phyloP scores from a whole-genome alignment of 1,284 basidiomycete species.

The Phellinidium pouzarii region DNA sequence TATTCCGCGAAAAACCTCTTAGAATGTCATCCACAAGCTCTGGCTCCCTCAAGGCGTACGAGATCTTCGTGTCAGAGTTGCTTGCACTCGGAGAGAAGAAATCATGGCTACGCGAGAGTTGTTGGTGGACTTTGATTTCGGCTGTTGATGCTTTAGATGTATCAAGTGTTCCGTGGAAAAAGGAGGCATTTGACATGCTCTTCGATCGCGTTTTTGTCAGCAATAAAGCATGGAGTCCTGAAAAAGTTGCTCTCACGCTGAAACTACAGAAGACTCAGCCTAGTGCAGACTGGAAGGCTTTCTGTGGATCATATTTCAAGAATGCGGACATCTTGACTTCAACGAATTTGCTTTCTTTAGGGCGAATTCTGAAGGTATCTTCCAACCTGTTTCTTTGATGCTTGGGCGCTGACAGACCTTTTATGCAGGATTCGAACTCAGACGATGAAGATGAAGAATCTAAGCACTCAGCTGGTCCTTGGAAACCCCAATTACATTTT shows the following conservation, averaged over 20 bases:
- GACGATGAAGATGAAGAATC: slow-evolving; percentile 43
- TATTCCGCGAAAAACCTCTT: slow-evolving; percentile 55
- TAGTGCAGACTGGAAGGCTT: slow-evolving; percentile 59
- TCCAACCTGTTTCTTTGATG: slow-evolving; percentile 13
- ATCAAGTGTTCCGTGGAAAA: slow-evolving; percentile 65
- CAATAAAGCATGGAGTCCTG: slow-evolving; percentile 71
- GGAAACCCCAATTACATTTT: slow-evolving; percentile 91
- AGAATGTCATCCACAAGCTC: slow-evolving; percentile 44
- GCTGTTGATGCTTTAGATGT: slow-evolving; percentile 54
- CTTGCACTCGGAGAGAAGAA: slow-evolving; percentile 74
- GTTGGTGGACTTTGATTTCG: slow-evolving; percentile 77
- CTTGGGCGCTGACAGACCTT: neutral
- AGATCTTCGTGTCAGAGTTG: slow-evolving; percentile 59
- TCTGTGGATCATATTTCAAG: slow-evolving; percentile 78
- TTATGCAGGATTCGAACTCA: slow-evolving; percentile 46
- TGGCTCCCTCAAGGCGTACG: slow-evolving; percentile 57
- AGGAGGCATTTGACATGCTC: slow-evolving; percentile 50
- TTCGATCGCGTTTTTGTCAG: slow-evolving; percentile 47
- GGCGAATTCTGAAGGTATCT: slow-evolving; percentile 71
- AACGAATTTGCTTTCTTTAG: slow-evolving; percentile 68
- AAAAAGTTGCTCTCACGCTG: slow-evolving; percentile 80
- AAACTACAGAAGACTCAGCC: slow-evolving; percentile 58
- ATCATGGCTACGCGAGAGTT: slow-evolving; percentile 88
- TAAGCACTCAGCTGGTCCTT: slow-evolving; percentile 53
- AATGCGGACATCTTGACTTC: slow-evolving; percentile 58